Percentiles rank a stretch among this genome's conserved stretches.
Conservation (phyloP, 2,329 filamentous ascomycete species). For the Cephalotrichum gorgonifer region DNA sequence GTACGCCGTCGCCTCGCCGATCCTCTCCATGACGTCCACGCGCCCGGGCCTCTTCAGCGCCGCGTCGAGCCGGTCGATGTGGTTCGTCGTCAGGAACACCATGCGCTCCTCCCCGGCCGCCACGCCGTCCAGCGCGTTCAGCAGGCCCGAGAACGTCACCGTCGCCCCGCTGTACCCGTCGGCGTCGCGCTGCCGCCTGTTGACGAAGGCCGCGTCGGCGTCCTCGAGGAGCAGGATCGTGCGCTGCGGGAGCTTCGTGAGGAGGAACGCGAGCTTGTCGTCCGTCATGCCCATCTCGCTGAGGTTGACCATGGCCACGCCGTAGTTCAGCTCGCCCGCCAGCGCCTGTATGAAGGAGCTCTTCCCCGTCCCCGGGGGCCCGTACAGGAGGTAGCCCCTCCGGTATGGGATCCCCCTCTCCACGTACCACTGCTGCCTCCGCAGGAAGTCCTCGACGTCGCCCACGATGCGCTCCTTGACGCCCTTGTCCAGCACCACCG, state of each 20-base stretch:
- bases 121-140: slow-evolving; percentile 84
- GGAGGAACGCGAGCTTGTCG: slow-evolving; percentile 73
- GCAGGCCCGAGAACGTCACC: slow-evolving; percentile 85
- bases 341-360: slow-evolving; percentile 94
- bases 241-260: slow-evolving; percentile 74
- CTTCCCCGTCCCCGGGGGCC: slow-evolving; percentile 84
- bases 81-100: slow-evolving; percentile 89
- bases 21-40: slow-evolving; percentile 84
- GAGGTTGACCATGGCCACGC: slow-evolving; percentile 85
- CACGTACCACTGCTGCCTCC: slow-evolving; percentile 75
- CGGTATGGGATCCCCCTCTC: slow-evolving; percentile 93
- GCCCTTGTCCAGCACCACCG: slow-evolving; percentile 76
- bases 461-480: slow-evolving; percentile 71
- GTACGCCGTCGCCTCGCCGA: slow-evolving; percentile 77
- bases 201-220: slow-evolving; percentile 82
- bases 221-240: slow-evolving; percentile 82
- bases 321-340: slow-evolving; percentile 85
- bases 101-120: slow-evolving; percentile 90
- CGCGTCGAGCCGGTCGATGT: slow-evolving; percentile 79
- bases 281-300: slow-evolving; percentile 86
- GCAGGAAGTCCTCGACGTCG: slow-evolving; percentile 76
- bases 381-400: slow-evolving; percentile 79
- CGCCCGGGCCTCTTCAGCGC: slow-evolving; percentile 84
- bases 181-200: slow-evolving; percentile 62
- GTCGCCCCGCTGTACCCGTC: slow-evolving; percentile 82